Evolutionary conservation across 2,329 filamentous ascomycete species (phyloP).

Genomic region (Alternaria rosae): DNA sequence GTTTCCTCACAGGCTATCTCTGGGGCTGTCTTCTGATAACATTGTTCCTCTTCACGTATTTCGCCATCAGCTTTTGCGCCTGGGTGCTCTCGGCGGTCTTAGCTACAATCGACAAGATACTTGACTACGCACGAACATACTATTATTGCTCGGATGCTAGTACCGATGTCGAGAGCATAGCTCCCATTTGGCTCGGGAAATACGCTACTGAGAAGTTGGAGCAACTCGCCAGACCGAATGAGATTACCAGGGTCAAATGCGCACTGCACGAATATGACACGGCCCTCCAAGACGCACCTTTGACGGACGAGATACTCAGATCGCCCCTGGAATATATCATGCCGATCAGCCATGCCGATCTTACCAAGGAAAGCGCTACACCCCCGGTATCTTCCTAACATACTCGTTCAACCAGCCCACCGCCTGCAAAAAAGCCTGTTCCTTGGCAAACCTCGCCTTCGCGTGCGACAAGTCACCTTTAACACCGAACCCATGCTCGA

Average conservation of each 20-base stretch:
- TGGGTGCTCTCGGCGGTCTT: background rate
- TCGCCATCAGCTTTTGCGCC: background rate
- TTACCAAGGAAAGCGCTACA: background rate
- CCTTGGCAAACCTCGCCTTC: constrained; percentile 73
- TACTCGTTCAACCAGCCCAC: constrained; percentile 77
- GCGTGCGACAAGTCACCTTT: constrained; percentile 68
- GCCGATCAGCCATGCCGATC: too few species aligned
- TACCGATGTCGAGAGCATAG: background rate
- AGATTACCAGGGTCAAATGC: background rate
- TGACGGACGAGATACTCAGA: background rate
- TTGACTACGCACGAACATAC: background rate
- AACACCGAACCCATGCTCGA: constrained; percentile 78
- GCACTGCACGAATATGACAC: background rate
- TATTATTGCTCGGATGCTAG: background rate
- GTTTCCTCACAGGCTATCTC: constrained; percentile 13
- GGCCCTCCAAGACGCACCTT: background rate
- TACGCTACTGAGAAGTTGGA: background rate
- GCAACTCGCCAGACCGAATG: too few species aligned
- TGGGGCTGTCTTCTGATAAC: constrained; percentile 7
- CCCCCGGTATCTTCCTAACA: constrained; percentile 50
- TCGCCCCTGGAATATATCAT: too few species aligned
- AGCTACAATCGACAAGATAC: background rate
- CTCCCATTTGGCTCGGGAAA: background rate
- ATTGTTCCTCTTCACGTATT: constrained; percentile 13
- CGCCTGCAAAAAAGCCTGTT: constrained; percentile 81